Base-by-base conservation (phyloP, 202 grass and related monocot genomes). In the Bolboschoenoplectus hybrid region DNA sequence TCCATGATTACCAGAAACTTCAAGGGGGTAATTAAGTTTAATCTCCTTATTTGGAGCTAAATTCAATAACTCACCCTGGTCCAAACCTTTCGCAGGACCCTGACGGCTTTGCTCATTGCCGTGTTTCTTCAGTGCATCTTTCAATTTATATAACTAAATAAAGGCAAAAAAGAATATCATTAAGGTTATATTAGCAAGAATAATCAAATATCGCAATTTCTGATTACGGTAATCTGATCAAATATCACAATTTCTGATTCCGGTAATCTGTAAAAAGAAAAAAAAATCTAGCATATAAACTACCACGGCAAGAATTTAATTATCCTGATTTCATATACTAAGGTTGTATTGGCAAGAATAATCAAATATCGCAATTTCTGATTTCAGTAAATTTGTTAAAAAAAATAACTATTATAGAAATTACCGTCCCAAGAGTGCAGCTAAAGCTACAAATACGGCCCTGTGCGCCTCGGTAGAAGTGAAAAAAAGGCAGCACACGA, bases 341-440 rank as follows among this genome's bases (percentile, higher is more conserved):
- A 26, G 7, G 50, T 56, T 39, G 74, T 39, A 4, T 78, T 78
- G 35, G 13, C 11, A 56, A 76, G 11, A 85, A 34, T 36, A 46
- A 85, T 50, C 10, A 39, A 47, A 78, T 20, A 85, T 62, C 38
- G 3, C 75, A 80, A 80, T 57, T 58, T 60, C 53, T 80, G 36
- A 80, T 43, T 80, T n/a, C 38, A 16, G 51, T 57, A 80, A 80
- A 67, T 69, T 63, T 47, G 12, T 73, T 73, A 74, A 7, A 86
- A 64, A 53, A 82, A 73, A 40, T 13, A 41, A 39, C 3, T 20
- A 57, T 0, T 40, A 60, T 2, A 81, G 57, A 82, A 73, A 82
- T 85, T 86, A 94, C 75, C 35, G 87, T 92, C 63, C n/a, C 16
- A 86, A 81, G 83, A 81, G 86, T 94, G 82, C 90, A 91, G 88